Evolutionary conservation across 2,329 filamentous ascomycete genomes (phyloP).

Genomic region (Botrytis elliptica): DNA sequence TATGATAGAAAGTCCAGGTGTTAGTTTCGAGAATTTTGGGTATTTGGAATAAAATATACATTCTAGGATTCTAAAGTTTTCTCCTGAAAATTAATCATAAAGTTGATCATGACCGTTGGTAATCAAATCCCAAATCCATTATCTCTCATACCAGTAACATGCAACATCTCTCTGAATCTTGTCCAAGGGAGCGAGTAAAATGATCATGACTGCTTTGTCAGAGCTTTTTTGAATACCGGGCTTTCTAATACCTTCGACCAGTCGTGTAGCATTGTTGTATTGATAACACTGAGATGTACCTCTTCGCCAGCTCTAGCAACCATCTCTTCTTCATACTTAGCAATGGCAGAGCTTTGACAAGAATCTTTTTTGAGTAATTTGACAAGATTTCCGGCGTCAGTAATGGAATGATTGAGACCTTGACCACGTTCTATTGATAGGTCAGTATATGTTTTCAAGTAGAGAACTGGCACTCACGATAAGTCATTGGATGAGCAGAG

Average conservation of each 20-base stretch:
- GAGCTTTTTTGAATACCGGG: conserved; percentile 31
- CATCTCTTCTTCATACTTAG: conserved; percentile 47
- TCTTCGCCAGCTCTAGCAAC: conserved; percentile 46
- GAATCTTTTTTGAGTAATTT: conserved; percentile 17
- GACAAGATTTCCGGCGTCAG: conserved; percentile 45
- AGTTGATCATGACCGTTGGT: not conserved
- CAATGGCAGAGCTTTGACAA: conserved; percentile 39
- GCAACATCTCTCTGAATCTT: too few relatives aligned
- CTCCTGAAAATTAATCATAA: not conserved
- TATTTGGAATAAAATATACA: not conserved
- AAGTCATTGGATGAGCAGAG: conserved; percentile 42
- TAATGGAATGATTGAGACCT: conserved; percentile 49
- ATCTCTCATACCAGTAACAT: not conserved
- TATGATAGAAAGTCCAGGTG: too few relatives aligned
- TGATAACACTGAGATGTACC: conserved; percentile 45
- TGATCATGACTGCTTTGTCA: conserved; percentile 14
- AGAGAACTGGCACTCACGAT: conserved; percentile 34
- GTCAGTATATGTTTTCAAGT: conserved; percentile 9
- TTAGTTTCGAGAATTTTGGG: not conserved
- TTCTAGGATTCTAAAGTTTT: not conserved
- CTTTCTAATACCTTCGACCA: conserved; percentile 39
- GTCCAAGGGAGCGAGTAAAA: not conserved
- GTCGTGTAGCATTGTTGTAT: conserved; percentile 49
- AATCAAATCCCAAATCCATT: not conserved
- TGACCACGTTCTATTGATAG: conserved; percentile 47